These are phyloP conservation scores for Fusarium chuoi DNA, from an alignment of 2,329 filamentous ascomycete species.

Conservation along the genomic window DNA sequence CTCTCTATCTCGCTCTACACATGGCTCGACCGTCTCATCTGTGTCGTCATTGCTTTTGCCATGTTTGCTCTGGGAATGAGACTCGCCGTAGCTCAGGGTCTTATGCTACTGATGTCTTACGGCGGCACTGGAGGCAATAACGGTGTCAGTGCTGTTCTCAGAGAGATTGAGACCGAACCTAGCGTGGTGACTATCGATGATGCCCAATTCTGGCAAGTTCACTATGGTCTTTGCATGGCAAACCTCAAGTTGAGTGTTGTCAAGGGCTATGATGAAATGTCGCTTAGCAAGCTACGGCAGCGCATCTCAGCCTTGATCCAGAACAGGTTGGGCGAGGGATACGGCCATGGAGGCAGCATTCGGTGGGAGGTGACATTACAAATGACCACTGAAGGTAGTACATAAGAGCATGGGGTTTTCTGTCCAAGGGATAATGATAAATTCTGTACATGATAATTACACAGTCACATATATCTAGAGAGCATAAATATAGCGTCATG, in stretches of 20 bases:
- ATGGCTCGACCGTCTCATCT: conserved; percentile 85
- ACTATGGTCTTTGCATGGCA: conserved; percentile 96
- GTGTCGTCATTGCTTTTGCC: conserved; percentile 80
- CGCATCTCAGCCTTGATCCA: conserved; percentile 82
- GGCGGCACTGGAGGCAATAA: conserved; percentile 51
- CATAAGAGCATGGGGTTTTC: conserved; percentile 12
- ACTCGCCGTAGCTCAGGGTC: conserved; percentile 84
- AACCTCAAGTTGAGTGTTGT: conserved; percentile 83
- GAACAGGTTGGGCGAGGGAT: conserved; percentile 87
- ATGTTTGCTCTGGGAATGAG: conserved; percentile 91
- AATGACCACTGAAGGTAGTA: conserved; percentile 60
- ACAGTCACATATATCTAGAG: background rate
- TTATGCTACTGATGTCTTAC: conserved; percentile 97
- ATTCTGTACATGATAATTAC: background rate
- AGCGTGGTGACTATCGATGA: conserved; percentile 83
- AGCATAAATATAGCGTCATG: background rate
- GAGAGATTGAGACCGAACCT: conserved; percentile 85
- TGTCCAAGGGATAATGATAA: background rate
- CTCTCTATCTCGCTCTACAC: conserved; percentile 83
- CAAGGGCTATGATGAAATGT: conserved; percentile 73
- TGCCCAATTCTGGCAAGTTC: conserved; percentile 97
- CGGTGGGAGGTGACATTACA: conserved; percentile 96
- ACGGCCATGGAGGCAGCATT: conserved; percentile 80
- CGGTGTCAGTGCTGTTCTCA: conserved; percentile 77
- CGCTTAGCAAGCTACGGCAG: conserved; percentile 77